Percentiles rank a stretch among this genome's conserved stretches.
Conservation (phyloP, 139 green algal genomes). For the Chlamydomonas sphaeroides region DNA sequence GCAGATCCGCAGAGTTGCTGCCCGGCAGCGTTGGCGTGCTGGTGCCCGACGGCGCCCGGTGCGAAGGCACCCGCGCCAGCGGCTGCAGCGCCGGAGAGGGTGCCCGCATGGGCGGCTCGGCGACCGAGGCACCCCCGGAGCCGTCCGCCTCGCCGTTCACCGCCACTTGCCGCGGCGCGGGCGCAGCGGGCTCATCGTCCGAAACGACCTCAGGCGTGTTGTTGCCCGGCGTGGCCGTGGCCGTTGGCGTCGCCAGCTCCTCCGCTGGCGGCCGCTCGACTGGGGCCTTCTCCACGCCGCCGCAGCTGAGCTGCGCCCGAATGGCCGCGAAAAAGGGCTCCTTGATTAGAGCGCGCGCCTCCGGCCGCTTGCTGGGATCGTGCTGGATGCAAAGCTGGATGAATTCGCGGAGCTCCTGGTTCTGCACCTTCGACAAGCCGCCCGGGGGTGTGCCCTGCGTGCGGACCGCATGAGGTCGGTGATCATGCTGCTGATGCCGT, state of each 20-base stretch:
- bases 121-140: not conserved
- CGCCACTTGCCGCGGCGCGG: not conserved
- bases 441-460: conserved; percentile 83
- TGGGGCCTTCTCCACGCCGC: not conserved
- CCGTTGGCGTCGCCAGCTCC: no score
- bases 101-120: not conserved
- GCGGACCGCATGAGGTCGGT: no score
- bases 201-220: conserved; percentile 14
- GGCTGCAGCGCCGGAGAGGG: not conserved
- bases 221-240: conserved; percentile 20
- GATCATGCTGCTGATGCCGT: no score
- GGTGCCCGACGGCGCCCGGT: not conserved
- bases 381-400: conserved; percentile 90
- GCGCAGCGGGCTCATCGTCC: conserved; percentile 19
- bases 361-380: conserved; percentile 72
- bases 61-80: not conserved
- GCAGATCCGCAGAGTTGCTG: not conserved
- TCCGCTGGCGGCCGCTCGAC: conserved; percentile 28
- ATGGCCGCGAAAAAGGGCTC: conserved; percentile 91
- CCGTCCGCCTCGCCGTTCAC: not conserved
- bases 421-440: conserved; percentile 84
- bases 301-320: conserved; percentile 47
- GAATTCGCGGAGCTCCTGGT: conserved; percentile 83
- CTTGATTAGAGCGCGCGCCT: conserved; percentile 90
- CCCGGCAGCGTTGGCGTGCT: no score